Conservation (phyloP, 2,329 filamentous ascomycete genomes). For the Boeremia exigua region DNA sequence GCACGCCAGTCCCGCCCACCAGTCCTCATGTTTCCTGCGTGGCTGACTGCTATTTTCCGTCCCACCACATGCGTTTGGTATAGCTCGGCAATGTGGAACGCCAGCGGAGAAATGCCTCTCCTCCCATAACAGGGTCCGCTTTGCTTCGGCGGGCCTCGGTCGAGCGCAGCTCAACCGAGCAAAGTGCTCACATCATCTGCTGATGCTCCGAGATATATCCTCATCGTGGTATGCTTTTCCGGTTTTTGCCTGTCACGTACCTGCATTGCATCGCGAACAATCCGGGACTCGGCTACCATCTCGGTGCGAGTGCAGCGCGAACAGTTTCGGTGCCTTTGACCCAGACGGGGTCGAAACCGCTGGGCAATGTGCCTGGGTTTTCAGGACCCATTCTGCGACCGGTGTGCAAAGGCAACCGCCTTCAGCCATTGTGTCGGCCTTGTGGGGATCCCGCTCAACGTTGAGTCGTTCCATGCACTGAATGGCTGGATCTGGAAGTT, state of each 20-base stretch:
- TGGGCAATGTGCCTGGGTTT: constrained; percentile 16
- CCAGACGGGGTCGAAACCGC: constrained; percentile 15
- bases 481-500: constrained; percentile 20
- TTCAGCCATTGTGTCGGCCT: constrained; percentile 19
- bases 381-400: constrained; percentile 9
- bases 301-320: constrained; percentile 9
- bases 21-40: constrained; percentile 8
- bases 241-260: constrained; percentile 10
- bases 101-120: constrained; percentile 19
- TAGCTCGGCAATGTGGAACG: constrained; percentile 18
- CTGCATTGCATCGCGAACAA: constrained; percentile 18
- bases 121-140: constrained; percentile 14
- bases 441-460: constrained; percentile 18
- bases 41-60: constrained; percentile 13
- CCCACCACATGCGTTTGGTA: constrained; percentile 10
- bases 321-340: constrained; percentile 9
- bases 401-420: not conserved
- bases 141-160: constrained; percentile 20
- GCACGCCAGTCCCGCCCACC: constrained; percentile 7
- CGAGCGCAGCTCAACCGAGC: constrained; percentile 7
- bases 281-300: constrained; percentile 11
- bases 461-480: constrained; percentile 14
- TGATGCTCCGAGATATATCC: constrained; percentile 14
- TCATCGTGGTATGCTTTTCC: constrained; percentile 10
- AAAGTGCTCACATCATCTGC: constrained; percentile 5